These are phyloP conservation scores for Apophysomyces elegans DNA, from an alignment of 371 early-diverging fungal genomes.

Conservation along the genomic window DNA sequence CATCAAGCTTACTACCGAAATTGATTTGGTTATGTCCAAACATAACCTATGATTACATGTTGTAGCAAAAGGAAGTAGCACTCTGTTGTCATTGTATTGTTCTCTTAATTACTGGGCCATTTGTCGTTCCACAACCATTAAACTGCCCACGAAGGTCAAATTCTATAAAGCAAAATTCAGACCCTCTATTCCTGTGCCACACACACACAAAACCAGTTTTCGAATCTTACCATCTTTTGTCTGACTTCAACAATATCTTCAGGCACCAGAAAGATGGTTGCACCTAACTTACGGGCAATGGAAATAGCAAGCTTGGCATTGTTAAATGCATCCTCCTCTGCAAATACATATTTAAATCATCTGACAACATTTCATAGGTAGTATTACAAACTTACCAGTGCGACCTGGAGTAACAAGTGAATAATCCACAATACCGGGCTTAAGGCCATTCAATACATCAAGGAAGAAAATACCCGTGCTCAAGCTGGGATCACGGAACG, in stretches of 20 bases:
- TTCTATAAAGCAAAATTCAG: slow-evolving; percentile 53
- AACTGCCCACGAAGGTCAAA: slow-evolving; percentile 87
- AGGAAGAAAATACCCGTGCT: slow-evolving; percentile 83
- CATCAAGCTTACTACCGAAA: background rate
- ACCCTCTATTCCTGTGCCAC: background rate
- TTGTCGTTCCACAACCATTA: slow-evolving; percentile 77
- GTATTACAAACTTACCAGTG: slow-evolving; percentile 24
- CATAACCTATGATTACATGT: slow-evolving; percentile 3
- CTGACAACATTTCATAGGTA: background rate
- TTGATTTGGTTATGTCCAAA: background rate
- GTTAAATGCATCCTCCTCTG: slow-evolving; percentile 86
- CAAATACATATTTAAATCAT: background rate
- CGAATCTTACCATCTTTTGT: slow-evolving; percentile 76
- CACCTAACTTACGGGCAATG: slow-evolving; percentile 96
- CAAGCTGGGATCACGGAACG: slow-evolving; percentile 85
- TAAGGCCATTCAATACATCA: slow-evolving; percentile 91
- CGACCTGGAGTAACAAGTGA: slow-evolving; percentile 80
- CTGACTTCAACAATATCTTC: slow-evolving; percentile 97
- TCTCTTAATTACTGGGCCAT: slow-evolving; percentile 9
- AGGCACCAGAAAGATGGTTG: slow-evolving; percentile 96
- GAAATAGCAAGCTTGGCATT: slow-evolving; percentile 97
- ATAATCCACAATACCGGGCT: slow-evolving; percentile 91
- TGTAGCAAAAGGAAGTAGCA: background rate
- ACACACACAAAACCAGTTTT: background rate
- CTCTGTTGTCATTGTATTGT: background rate